Evolutionary conservation across 2,329 filamentous ascomycete genomes (phyloP).

Genomic region (Aspergillus neoniger): DNA sequence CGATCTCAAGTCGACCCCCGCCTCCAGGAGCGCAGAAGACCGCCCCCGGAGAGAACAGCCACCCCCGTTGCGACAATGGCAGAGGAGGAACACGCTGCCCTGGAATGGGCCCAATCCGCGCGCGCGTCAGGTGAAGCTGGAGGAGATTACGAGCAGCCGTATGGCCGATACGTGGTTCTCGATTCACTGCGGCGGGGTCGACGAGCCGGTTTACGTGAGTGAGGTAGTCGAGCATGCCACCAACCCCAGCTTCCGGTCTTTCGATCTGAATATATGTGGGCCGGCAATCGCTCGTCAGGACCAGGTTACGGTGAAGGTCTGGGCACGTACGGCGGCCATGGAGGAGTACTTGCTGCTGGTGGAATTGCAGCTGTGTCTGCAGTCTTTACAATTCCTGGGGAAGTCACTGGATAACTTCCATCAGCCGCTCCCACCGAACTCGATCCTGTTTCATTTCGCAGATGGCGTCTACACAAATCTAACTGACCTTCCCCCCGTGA

Average conservation of each 20-base stretch:
- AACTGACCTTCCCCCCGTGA: slow-evolving; percentile 62
- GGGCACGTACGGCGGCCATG: slow-evolving; percentile 63
- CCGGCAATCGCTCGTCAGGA: slow-evolving; percentile 67
- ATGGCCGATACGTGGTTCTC: slow-evolving; percentile 91
- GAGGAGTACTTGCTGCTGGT: slow-evolving; percentile 65
- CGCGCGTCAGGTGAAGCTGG: slow-evolving; percentile 71
- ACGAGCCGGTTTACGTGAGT: slow-evolving; percentile 84
- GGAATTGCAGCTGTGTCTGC: slow-evolving; percentile 70
- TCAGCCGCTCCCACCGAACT: slow-evolving; percentile 76
- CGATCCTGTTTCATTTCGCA: slow-evolving; percentile 78
- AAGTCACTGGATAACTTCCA: slow-evolving; percentile 64
- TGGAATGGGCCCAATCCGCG: slow-evolving; percentile 63
- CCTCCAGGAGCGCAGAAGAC: slow-evolving; percentile 6
- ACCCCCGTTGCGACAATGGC: slow-evolving; percentile 27
- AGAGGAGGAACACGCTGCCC: slow-evolving; percentile 62
- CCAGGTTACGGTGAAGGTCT: slow-evolving; percentile 69
- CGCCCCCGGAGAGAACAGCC: slow-evolving; percentile 20
- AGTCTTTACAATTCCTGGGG: slow-evolving; percentile 75
- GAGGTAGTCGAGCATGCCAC: slow-evolving; percentile 78
- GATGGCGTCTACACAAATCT: slow-evolving; percentile 83
- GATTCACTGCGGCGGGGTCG: slow-evolving; percentile 66
- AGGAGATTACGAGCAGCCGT: slow-evolving; percentile 68
- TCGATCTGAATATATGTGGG: slow-evolving; percentile 69
- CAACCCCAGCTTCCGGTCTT: slow-evolving; percentile 87
- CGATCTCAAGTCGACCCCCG: slow-evolving; percentile 46